phyloP scores from a whole-genome alignment of 1,284 basidiomycete species.

The Phenoliferia sp. region DNA sequence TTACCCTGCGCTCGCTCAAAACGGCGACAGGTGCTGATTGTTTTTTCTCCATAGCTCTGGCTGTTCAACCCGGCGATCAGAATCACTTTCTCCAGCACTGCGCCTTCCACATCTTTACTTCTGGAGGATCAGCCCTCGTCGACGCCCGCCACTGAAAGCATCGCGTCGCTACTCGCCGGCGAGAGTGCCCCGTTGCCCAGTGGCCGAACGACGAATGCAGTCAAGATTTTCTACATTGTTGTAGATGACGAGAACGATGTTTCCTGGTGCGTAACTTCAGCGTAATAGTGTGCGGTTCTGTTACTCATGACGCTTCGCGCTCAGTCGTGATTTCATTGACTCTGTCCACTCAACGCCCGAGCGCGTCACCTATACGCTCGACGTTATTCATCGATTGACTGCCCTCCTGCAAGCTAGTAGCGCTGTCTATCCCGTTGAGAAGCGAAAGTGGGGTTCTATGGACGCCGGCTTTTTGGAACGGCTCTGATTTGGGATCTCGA shows the following conservation, averaged over 20 bases:
- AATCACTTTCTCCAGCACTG: constrained; percentile 54
- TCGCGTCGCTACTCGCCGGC: not conserved
- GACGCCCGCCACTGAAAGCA: not conserved
- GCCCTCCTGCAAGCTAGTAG: constrained; percentile 21
- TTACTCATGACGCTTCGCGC: too few species aligned
- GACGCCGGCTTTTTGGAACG: constrained; percentile 31
- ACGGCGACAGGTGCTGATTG: not conserved
- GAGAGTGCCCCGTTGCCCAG: not conserved
- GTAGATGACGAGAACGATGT: constrained; percentile 5
- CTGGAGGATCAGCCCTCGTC: not conserved
- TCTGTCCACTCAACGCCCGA: constrained; percentile 14
- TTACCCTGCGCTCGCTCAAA: not conserved
- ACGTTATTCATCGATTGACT: constrained; percentile 9
- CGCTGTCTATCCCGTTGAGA: constrained; percentile 17
- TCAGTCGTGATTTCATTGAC: constrained; percentile 14
- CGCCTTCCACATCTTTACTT: constrained; percentile 4
- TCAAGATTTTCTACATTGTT: constrained; percentile 29
- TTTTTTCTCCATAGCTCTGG: constrained; percentile 57
- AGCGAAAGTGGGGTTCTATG: constrained; percentile 19
- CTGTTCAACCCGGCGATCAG: constrained; percentile 80
- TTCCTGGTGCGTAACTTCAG: constrained; percentile 1
- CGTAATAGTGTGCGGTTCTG: not conserved
- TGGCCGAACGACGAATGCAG: constrained; percentile 21
- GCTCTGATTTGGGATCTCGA: too few species aligned
- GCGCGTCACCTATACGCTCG: constrained; percentile 17